Evolutionary conservation across 208 protist genomes (phyloP), one percentile per base, ranked within the genome.

Genomic region (Trypanosoma scelopori): DNA sequence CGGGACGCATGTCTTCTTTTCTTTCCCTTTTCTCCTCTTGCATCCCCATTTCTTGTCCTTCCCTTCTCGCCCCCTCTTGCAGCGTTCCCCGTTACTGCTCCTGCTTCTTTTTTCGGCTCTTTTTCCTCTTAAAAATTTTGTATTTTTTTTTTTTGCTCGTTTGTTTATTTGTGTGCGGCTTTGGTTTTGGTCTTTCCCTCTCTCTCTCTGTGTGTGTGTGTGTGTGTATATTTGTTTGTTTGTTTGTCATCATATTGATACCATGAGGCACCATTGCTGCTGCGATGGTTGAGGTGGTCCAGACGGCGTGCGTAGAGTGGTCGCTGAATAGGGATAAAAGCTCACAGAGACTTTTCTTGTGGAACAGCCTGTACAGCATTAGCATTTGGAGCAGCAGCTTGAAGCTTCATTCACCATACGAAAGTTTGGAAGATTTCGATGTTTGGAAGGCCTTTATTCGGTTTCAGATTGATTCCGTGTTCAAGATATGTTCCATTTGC

Each of bases 361-460:
- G 87, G 85, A 84, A 94, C 62, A 77, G 71, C 22, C 85, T 73
- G 5, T 94, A 90, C 64, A 81, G 62, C 20, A 77, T 94, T 57
- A 87, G 78, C 30, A 64, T 89, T 42, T 94, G 84, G 84, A 74
- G 83, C 30, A 49, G 71, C n/a, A 78, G 57, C 6, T 55, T 94
- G 30, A 66, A 56, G 1, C 50, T 89, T 25, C 57, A 71, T 7
- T 59, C 69, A 25, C 53, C 79, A 22, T 50, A 72, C 5, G 56
- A 78, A 12, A 39, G 28, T n/a, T 61, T 87, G 15, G 66, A 55
- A 1, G 87, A 94, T 25, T 50, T 12, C 12, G 75, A 79, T 63
- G 84, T 94, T 20, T 94, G 87, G 85, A 27, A 52, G 18, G 78
- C 66, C 16, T 94, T 81, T 55, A 83, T 94, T 27, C 60, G 78